A percentile compares a stretch with the other conserved stretches of the same genome.
phyloP scores from a whole-genome alignment of 352 stramenopile species.

The Plasmopara halstedii region DNA sequence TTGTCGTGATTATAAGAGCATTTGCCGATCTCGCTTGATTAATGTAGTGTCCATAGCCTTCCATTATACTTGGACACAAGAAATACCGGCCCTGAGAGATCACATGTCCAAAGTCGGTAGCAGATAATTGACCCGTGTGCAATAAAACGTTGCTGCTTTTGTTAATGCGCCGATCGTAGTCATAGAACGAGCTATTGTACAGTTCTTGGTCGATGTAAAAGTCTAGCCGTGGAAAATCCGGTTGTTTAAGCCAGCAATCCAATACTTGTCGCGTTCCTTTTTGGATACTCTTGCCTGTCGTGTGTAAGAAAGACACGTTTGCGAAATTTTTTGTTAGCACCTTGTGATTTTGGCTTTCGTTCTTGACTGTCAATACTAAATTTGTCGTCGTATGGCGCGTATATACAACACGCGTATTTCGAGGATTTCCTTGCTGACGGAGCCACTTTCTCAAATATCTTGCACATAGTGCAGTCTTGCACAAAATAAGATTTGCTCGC shows the following conservation, averaged over 20 bases:
- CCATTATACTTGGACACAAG: conserved; percentile 35
- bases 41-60: conserved; percentile 56
- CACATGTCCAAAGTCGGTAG: conserved; percentile 22
- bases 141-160: conserved; percentile 9
- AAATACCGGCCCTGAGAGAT: conserved; percentile 22
- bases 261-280: conserved; percentile 36
- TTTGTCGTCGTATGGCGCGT: background rate
- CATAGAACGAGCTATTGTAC: conserved; percentile 9
- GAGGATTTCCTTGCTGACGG: conserved; percentile 42
- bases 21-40: conserved; percentile 44
- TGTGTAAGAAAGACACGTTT: conserved; percentile 33
- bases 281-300: conserved; percentile 33
- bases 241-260: conserved; percentile 31
- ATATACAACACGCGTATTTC: conserved; percentile 38
- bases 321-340: conserved; percentile 38
- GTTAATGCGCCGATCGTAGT: conserved; percentile 11
- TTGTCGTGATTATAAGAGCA: conserved; percentile 38
- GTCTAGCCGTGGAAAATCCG: conserved; percentile 29
- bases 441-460: conserved; percentile 43
- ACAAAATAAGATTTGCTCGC: conserved; percentile 35
- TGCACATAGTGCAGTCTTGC: conserved; percentile 38
- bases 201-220: conserved; percentile 34
- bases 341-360: background rate
- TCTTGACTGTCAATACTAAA: background rate
- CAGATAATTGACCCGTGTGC: conserved; percentile 13